Percentiles rank a stretch among this genome's conserved stretches.
phyloP scores from a whole-genome alignment of 108 stramenopile genomes.

The Seminavis robusta region DNA sequence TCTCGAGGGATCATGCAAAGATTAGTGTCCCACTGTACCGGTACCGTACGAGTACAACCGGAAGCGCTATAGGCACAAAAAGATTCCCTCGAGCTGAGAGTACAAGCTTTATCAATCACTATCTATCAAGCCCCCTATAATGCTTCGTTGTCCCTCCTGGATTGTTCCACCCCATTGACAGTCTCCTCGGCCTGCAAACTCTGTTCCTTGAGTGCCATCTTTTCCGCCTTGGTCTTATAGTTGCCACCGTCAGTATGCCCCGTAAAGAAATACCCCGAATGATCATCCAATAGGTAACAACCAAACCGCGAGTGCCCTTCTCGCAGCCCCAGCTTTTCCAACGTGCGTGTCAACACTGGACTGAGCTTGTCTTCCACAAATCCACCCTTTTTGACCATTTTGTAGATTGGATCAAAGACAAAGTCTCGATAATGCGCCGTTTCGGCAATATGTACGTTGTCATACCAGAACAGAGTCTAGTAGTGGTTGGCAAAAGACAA shows the following conservation, averaged over 20 bases:
- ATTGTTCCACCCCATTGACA: too few relatives aligned
- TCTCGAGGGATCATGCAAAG: too few relatives aligned
- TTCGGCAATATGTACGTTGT: conserved; percentile 77
- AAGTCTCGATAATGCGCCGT: conserved; percentile 82
- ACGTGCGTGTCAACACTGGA: conserved; percentile 58
- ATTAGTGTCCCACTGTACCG: too few relatives aligned
- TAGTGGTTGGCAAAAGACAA: too few relatives aligned
- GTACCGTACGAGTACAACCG: too few relatives aligned
- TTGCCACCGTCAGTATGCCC: conserved; percentile 84
- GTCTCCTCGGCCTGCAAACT: not conserved
- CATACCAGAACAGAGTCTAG: conserved; percentile 90
- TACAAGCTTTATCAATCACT: too few relatives aligned
- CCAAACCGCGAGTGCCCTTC: conserved; percentile 74
- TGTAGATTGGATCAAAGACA: conserved; percentile 65
- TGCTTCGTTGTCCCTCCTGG: too few relatives aligned
- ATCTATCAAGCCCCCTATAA: too few relatives aligned
- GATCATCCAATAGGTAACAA: conserved; percentile 83
- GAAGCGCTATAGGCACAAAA: too few relatives aligned
- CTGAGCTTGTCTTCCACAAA: conserved; percentile 85
- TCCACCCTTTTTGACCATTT: conserved; percentile 79
- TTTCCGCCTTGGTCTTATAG: conserved; percentile 28
- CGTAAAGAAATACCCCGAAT: conserved; percentile 75
- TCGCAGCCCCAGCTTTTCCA: conserved; percentile 61
- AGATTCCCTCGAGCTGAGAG: too few relatives aligned
- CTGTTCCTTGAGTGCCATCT: too few relatives aligned